phyloP scores from a whole-genome alignment of 208 protist species.

The Trypanosoma mega region DNA sequence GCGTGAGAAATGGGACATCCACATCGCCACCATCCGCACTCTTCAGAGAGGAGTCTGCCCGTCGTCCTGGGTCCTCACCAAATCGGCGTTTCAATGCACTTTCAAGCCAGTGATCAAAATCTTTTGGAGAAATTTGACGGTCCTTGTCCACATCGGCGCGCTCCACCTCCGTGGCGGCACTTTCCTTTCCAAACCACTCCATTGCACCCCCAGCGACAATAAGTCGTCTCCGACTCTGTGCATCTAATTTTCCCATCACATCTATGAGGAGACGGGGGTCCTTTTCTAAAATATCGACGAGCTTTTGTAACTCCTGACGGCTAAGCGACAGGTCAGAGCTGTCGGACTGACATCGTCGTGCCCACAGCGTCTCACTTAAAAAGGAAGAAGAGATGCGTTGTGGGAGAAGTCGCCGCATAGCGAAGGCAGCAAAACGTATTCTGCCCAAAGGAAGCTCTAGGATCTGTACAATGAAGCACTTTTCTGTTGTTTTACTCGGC shows the following conservation, averaged over 20 bases:
- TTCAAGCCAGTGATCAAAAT: slow-evolving; percentile 91
- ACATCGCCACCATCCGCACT: slow-evolving; percentile 19
- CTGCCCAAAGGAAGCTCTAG: background rate
- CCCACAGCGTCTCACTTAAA: background rate
- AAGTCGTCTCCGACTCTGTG: slow-evolving; percentile 69
- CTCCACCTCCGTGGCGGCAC: slow-evolving; percentile 71
- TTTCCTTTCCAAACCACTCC: slow-evolving; percentile 92
- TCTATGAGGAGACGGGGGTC: slow-evolving; percentile 82
- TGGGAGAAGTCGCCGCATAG: slow-evolving; percentile 11
- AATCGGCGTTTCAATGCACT: slow-evolving; percentile 66
- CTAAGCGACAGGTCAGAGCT: slow-evolving; percentile 1
- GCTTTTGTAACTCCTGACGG: slow-evolving; percentile 53
- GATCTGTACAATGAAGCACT: too few relatives aligned
- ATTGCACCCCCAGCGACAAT: slow-evolving; percentile 85
- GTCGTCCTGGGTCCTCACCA: slow-evolving; percentile 31
- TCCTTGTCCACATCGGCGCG: slow-evolving; percentile 84
- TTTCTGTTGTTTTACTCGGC: too few relatives aligned
- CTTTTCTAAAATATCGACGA: slow-evolving; percentile 73
- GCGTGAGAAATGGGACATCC: slow-evolving; percentile 48
- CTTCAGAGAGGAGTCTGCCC: background rate
- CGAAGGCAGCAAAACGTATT: background rate
- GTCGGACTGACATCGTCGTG: background rate
- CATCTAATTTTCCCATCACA: slow-evolving; percentile 70
- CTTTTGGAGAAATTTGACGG: slow-evolving; percentile 79
- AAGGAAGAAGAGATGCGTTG: background rate